Conservation (phyloP, 2,329 filamentous ascomycete species). For the Magnaporthiopsis incrustans region DNA sequence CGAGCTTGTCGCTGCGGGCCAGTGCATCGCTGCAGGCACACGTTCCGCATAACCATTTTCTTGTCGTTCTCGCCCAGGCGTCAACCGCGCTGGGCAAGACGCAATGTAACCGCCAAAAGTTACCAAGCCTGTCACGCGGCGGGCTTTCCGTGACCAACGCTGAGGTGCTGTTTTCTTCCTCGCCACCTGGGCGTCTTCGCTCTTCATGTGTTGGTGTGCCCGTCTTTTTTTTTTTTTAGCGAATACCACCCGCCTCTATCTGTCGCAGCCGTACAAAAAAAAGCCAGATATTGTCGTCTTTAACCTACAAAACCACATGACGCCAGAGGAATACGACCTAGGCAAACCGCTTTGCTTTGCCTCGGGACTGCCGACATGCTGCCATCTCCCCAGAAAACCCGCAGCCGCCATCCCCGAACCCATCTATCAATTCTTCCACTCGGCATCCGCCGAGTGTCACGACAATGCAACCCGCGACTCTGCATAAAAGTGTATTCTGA, state of each 20-base stretch:
- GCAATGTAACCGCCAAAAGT: neutral
- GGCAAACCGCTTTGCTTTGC: neutral
- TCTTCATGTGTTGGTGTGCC: neutral
- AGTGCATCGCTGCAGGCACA: neutral
- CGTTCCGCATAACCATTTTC: neutral
- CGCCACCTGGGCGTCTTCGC: too few species aligned
- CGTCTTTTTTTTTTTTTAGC: neutral
- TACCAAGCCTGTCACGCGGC: neutral
- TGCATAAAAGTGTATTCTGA: neutral
- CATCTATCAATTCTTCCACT: neutral
- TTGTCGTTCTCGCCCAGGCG: neutral
- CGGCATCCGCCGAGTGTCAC: neutral
- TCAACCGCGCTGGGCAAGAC: neutral
- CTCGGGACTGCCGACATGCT: neutral
- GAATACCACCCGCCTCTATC: neutral
- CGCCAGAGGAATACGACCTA: neutral
- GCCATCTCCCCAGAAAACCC: neutral
- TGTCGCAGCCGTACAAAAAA: neutral
- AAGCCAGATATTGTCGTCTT: neutral
- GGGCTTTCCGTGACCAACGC: too few species aligned
- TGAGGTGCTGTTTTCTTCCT: neutral
- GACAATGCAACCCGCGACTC: neutral
- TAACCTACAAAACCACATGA: neutral
- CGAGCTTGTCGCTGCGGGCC: neutral
- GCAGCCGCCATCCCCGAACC: neutral